A percentile compares a stretch with the other conserved stretches of the same genome.
These are phyloP conservation scores for Xylaria flabelliformis DNA, from an alignment of 495 filamentous ascomycete species.

Conservation along the genomic window DNA sequence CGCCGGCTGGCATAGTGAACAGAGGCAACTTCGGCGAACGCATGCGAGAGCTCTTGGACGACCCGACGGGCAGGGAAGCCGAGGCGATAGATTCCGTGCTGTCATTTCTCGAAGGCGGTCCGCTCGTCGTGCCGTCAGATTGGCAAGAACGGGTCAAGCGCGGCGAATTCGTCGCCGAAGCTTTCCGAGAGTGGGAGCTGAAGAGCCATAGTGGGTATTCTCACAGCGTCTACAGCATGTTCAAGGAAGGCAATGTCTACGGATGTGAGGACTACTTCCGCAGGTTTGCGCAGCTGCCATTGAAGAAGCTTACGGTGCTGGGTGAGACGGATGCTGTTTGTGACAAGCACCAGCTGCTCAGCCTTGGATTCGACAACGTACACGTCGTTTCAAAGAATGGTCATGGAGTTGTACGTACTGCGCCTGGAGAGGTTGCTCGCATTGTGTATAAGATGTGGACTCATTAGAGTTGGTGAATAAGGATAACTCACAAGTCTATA, in stretches of 20 bases:
- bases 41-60: not conserved
- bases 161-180: slow-evolving; percentile 54
- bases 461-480: not conserved
- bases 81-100: slow-evolving; percentile 44
- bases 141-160: slow-evolving; percentile 51
- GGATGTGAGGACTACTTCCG: slow-evolving; percentile 49
- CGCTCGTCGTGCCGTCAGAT: slow-evolving; percentile 45
- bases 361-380: slow-evolving; percentile 4
- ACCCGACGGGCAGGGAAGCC: slow-evolving; percentile 29
- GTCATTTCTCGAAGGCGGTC: slow-evolving; percentile 46
- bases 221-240: slow-evolving; percentile 51
- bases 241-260: slow-evolving; percentile 50
- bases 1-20: slow-evolving; percentile 36
- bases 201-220: slow-evolving; percentile 50
- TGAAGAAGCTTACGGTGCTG: slow-evolving; percentile 44
- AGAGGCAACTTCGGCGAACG: not conserved
- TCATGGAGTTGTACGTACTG: slow-evolving; percentile 47
- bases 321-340: slow-evolving; percentile 52
- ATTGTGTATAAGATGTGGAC: slow-evolving; percentile 28
- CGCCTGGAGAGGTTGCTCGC: slow-evolving; percentile 22
- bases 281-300: slow-evolving; percentile 36
- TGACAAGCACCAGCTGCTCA: slow-evolving; percentile 14
- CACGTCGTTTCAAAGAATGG: slow-evolving; percentile 37
- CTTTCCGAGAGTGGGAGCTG: slow-evolving; percentile 53
- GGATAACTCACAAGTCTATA: not conserved